Evolutionary conservation across 768 basidiomycete genomes (phyloP).

Genomic region (Leccinellum rugosiceps): DNA sequence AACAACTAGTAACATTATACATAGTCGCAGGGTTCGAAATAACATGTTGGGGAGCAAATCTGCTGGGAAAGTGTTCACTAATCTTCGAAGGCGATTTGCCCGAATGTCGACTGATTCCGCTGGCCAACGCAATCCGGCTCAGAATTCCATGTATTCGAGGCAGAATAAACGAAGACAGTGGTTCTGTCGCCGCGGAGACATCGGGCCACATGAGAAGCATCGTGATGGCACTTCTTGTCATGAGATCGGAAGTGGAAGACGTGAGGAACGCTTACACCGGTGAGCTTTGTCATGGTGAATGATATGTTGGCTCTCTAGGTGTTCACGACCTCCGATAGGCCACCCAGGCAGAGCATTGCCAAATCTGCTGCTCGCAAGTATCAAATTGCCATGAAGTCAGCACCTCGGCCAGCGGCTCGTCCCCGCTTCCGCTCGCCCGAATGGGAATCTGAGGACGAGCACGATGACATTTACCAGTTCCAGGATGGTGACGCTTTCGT

Average conservation of each 20-base stretch:
- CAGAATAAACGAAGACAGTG: constrained; percentile 9
- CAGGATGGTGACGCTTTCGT: constrained; percentile 3
- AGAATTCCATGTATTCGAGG: not conserved
- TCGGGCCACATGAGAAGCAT: constrained; percentile 4
- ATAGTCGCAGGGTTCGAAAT: not conserved
- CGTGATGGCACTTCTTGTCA: not conserved
- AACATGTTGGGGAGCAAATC: constrained; percentile 4
- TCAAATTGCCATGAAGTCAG: constrained; percentile 16
- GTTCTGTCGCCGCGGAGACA: constrained; percentile 11
- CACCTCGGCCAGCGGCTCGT: not conserved
- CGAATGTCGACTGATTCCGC: constrained; percentile 22
- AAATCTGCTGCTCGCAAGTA: constrained; percentile 16
- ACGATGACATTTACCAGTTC: not conserved
- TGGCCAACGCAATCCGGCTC: not conserved
- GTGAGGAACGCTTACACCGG: constrained; percentile 2
- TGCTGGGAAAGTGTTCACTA: constrained; percentile 4
- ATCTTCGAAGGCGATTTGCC: constrained; percentile 4
- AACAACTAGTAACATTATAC: not conserved
- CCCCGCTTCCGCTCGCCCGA: not conserved
- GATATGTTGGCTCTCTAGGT: not conserved
- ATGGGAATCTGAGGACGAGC: constrained; percentile 2
- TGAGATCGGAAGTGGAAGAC: not conserved
- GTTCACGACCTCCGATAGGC: constrained; percentile 12
- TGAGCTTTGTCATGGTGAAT: constrained; percentile 1
- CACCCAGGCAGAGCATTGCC: not conserved